These are phyloP conservation scores for Chenopodium formosanum DNA, from an alignment of 148 eudicot species.

Conservation along the genomic window DNA sequence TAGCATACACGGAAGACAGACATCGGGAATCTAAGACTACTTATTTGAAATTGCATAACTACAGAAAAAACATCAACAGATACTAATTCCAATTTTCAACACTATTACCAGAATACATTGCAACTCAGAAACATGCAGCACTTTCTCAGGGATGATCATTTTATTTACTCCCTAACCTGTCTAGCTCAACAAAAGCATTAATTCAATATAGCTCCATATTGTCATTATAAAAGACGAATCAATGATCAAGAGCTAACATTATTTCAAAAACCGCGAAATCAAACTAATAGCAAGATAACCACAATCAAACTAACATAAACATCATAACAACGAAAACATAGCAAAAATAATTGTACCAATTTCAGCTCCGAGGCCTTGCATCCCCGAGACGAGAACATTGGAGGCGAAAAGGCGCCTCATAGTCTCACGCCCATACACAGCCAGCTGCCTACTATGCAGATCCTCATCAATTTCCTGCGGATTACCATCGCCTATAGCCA, in stretches of 20 bases:
- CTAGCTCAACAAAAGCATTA: neutral
- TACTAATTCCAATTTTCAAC: neutral
- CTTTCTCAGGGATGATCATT: neutral
- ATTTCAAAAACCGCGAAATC: neutral
- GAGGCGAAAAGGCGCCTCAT: constrained; percentile 74
- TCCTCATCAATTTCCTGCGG: constrained; percentile 76
- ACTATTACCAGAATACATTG: neutral
- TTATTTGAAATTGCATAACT: neutral
- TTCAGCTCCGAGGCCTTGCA: constrained; percentile 92
- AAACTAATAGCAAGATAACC: neutral
- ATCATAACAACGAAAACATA: neutral
- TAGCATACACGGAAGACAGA: neutral
- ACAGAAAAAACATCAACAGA: neutral
- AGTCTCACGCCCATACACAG: constrained; percentile 84
- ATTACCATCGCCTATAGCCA: constrained; percentile 41
- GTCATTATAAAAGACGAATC: neutral
- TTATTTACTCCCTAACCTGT: neutral
- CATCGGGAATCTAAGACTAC: neutral
- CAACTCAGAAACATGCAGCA: neutral
- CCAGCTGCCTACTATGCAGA: constrained; percentile 90
- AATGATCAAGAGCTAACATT: neutral
- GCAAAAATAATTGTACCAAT: constrained; percentile 42
- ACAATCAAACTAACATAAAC: neutral
- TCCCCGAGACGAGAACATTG: constrained; percentile 70
- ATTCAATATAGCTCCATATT: neutral